Conservation (phyloP, 306 rosid species). For the Vicia faba region DNA sequence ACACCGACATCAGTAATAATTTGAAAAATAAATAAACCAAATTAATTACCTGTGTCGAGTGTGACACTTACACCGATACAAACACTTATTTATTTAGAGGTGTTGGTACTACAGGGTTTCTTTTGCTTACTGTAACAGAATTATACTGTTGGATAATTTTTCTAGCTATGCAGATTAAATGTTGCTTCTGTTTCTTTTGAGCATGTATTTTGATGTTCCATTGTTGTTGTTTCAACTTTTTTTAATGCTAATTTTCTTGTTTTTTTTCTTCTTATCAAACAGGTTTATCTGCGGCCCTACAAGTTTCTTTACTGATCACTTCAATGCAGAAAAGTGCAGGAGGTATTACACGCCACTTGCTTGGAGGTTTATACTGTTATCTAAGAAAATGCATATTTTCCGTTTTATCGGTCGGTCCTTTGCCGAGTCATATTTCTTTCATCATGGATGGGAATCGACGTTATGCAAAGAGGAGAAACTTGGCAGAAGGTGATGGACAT, state of each 20-base stretch:
- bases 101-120: too few relatives aligned
- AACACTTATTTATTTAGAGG: too few relatives aligned
- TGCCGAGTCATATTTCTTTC: conserved; percentile 80
- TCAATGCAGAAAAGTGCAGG: conserved; percentile 47
- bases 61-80: too few relatives aligned
- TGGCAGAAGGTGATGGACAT: conserved; percentile 61
- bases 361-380: conserved; percentile 43
- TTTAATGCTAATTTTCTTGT: conserved; percentile 15
- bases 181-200: not conserved
- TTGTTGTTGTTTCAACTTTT: conserved; percentile 16
- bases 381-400: conserved; percentile 59
- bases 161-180: not conserved
- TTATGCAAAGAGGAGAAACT: conserved; percentile 59
- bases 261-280: conserved; percentile 32
- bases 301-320: conserved; percentile 25
- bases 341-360: conserved; percentile 29
- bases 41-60: too few relatives aligned
- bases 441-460: conserved; percentile 95
- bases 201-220: not conserved
- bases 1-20: too few relatives aligned
- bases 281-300: conserved; percentile 20
- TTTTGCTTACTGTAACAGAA: not conserved
- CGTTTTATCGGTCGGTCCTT: conserved; percentile 61
- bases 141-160: not conserved
- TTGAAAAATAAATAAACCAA: too few relatives aligned